These are phyloP conservation scores for Rhodotorula toruloides DNA, from an alignment of 768 basidiomycete species.

Conservation along the genomic window DNA sequence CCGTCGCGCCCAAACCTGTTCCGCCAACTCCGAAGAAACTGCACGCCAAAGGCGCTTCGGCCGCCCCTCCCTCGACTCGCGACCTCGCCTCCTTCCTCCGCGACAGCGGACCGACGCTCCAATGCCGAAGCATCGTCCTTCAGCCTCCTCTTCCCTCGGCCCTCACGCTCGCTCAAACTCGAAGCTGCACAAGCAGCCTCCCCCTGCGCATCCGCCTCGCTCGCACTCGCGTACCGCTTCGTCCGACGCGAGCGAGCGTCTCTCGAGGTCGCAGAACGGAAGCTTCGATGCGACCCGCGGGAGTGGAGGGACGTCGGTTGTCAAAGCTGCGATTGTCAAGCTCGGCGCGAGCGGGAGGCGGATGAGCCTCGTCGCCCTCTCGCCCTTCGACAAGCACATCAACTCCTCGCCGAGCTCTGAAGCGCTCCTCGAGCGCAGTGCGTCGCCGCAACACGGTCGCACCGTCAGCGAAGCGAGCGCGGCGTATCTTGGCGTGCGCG, in stretches of 20 bases:
- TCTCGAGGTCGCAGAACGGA: background rate
- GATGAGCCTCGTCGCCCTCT: background rate
- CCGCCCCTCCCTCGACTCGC: background rate
- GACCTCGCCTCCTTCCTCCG: constrained; percentile 25
- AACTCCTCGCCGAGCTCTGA: background rate
- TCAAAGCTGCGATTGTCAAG: constrained; percentile 26
- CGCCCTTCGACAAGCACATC: background rate
- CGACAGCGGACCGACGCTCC: background rate
- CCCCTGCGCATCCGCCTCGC: background rate
- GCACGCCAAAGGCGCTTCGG: background rate
- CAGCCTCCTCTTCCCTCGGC: background rate
- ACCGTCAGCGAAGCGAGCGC: no score
- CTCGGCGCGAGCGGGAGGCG: background rate
- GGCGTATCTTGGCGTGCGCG: background rate
- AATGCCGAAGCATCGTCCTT: background rate
- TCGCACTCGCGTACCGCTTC: background rate
- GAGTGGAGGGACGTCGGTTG: no score
- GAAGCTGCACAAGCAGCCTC: background rate
- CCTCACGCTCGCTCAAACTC: background rate
- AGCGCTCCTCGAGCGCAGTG: background rate
- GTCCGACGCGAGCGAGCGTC: background rate
- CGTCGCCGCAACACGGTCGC: no score
- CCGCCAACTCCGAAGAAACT: background rate
- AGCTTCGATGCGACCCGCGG: no score
- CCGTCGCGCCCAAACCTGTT: background rate